A percentile compares a stretch with the other conserved stretches of the same genome.
Conservation (phyloP, 2,329 filamentous ascomycete species). For the Monosporascus sp. region DNA sequence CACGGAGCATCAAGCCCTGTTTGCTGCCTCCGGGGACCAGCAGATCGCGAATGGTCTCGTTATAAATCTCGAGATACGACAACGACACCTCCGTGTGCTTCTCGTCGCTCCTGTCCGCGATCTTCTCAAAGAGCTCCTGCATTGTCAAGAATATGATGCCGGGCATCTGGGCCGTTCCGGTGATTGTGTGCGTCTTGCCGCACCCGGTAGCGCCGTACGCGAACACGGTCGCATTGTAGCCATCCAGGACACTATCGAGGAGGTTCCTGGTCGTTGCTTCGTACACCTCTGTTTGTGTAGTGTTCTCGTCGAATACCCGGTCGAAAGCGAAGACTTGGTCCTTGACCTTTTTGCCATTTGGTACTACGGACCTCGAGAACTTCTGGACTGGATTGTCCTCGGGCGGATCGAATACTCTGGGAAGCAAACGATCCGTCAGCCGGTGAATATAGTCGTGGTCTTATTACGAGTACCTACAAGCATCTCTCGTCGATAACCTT, state of each 20-base stretch:
- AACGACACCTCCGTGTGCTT: constrained; percentile 87
- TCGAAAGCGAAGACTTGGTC: constrained; percentile 98
- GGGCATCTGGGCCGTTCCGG: constrained; percentile 83
- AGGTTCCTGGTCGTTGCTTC: constrained; percentile 84
- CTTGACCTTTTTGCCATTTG: constrained; percentile 85
- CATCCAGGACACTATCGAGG: constrained; percentile 92
- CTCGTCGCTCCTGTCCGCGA: constrained; percentile 76
- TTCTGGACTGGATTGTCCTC: constrained; percentile 90
- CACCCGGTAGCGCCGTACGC: constrained; percentile 97
- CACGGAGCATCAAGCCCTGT: constrained; percentile 81
- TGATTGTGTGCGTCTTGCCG: constrained; percentile 97
- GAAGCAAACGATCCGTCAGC: no score
- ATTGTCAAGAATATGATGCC: constrained; percentile 99
- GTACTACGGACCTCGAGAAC: constrained; percentile 76
- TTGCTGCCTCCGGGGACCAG: constrained; percentile 81
- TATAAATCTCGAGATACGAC: constrained; percentile 97
- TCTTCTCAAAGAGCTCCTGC: constrained; percentile 97
- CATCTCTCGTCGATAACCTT: constrained; percentile 96
- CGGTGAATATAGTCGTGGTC: no score
- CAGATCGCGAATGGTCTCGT: constrained; percentile 95
- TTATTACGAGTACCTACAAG: constrained; percentile 57
- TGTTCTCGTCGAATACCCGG: constrained; percentile 92
- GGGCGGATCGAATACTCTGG: constrained; percentile 91
- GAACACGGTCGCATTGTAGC: constrained; percentile 98
- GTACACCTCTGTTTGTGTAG: constrained; percentile 88